Percentiles rank a stretch among this genome's conserved stretches.
These are phyloP conservation scores for Tephrocybe sp. DNA, from an alignment of 768 basidiomycete species.

Conservation along the genomic window DNA sequence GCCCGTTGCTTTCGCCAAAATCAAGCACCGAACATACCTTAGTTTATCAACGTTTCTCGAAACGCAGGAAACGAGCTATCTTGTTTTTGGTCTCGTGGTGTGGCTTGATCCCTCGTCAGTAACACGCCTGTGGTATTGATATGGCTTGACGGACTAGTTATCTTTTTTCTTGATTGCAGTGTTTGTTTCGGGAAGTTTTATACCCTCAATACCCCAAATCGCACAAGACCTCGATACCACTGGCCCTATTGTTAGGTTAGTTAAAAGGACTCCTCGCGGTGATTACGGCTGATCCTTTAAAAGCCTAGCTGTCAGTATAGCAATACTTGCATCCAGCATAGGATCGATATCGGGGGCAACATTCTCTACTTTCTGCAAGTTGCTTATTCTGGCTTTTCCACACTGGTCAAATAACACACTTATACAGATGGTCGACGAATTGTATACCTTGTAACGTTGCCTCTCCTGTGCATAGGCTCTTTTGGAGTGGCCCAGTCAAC, in stretches of 20 bases:
- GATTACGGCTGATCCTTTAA: neutral
- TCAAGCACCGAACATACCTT: conserved; percentile 22
- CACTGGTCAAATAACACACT: too few species aligned
- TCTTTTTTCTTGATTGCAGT: conserved; percentile 43
- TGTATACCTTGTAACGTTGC: conserved; percentile 61
- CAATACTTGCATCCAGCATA: conserved; percentile 31
- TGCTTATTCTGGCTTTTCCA: neutral
- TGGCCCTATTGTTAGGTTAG: conserved; percentile 55
- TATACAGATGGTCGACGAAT: conserved; percentile 56
- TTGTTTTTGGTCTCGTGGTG: conserved; percentile 57
- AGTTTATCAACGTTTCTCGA: conserved; percentile 62
- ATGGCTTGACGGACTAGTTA: too few species aligned
- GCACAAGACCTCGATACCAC: conserved; percentile 63
- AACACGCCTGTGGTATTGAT: too few species aligned
- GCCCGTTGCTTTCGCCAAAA: conserved; percentile 28
- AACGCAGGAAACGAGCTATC: conserved; percentile 50
- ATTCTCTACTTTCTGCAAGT: conserved; percentile 40
- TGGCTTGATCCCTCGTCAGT: conserved; percentile 62
- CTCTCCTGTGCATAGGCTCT: conserved; percentile 57
- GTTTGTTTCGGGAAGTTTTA: conserved; percentile 67
- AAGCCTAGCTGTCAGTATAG: conserved; percentile 35
- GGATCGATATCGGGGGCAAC: conserved; percentile 33
- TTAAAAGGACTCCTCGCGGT: neutral
- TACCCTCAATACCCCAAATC: conserved; percentile 75
- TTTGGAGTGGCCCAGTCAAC: conserved; percentile 52